Evolutionary conservation across 2,329 filamentous ascomycete genomes (phyloP).

Genomic region (Talaromyces sp.): DNA sequence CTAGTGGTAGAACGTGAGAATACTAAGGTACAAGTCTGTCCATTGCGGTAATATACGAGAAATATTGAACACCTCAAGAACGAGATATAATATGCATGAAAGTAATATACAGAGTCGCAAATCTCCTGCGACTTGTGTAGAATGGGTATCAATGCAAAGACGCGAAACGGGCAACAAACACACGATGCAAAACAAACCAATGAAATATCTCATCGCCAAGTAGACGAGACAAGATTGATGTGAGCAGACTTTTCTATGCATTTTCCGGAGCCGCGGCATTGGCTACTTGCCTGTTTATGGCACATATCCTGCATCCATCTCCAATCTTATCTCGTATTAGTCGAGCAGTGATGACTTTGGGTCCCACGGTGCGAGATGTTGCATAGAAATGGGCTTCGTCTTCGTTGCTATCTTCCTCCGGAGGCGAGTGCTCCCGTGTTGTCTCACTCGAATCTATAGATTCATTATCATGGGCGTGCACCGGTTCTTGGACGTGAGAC

Average conservation of each 20-base stretch:
- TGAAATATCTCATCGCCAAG: background rate
- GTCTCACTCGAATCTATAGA: slow-evolving; percentile 23
- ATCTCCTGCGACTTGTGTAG: background rate
- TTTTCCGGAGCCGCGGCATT: slow-evolving; percentile 19
- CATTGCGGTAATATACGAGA: background rate
- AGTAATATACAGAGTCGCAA: slow-evolving; percentile 9
- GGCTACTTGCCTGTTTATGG: slow-evolving; percentile 37
- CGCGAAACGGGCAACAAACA: slow-evolving; percentile 4
- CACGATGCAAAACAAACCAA: slow-evolving; percentile 2
- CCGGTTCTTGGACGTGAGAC: slow-evolving; percentile 55
- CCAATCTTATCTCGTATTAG: slow-evolving; percentile 69
- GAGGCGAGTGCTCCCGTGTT: slow-evolving; percentile 4
- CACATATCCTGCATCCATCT: slow-evolving; percentile 42
- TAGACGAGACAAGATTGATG: background rate
- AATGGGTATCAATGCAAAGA: slow-evolving; percentile 18
- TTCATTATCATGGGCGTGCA: slow-evolving; percentile 25
- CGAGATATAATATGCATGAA: background rate
- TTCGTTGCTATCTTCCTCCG: slow-evolving; percentile 14
- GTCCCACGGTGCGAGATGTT: slow-evolving; percentile 63
- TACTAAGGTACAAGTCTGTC: background rate
- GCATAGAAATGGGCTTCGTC: slow-evolving; percentile 25
- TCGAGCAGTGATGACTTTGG: slow-evolving; percentile 84
- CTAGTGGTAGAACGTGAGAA: background rate
- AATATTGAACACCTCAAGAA: background rate
- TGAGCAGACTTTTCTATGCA: background rate